Conservation (phyloP, 208 protist genomes). For the Blastocrithidia nonstop region DNA sequence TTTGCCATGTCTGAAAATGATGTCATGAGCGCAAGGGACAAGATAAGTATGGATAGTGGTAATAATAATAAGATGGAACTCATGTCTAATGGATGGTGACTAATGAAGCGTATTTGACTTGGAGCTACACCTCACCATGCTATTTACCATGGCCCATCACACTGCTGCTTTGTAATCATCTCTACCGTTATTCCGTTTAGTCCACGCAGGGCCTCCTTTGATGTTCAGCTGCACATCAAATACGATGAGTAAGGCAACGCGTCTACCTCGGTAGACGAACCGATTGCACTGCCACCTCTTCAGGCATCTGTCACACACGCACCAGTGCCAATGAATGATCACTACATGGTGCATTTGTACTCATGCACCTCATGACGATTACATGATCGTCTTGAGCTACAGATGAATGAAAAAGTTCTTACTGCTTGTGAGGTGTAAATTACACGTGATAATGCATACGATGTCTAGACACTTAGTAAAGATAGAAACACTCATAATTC, state of each 20-base stretch:
- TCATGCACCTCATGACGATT: slow-evolving; percentile 30
- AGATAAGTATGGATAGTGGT: too few relatives aligned
- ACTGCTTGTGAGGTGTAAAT: slow-evolving; percentile 30
- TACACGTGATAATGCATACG: slow-evolving; percentile 25
- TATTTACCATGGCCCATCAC: slow-evolving; percentile 50
- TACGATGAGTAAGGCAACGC: slow-evolving; percentile 41
- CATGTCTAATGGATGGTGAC: slow-evolving; percentile 30
- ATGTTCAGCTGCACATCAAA: slow-evolving; percentile 48
- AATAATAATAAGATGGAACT: too few relatives aligned
- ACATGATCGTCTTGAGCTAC: slow-evolving; percentile 12
- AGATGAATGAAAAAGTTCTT: slow-evolving; percentile 65
- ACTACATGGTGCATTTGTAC: slow-evolving; percentile 46
- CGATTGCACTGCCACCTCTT: slow-evolving; percentile 14
- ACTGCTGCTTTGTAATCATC: slow-evolving; percentile 56
- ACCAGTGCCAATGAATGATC: slow-evolving; percentile 52
- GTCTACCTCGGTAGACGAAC: slow-evolving; percentile 18
- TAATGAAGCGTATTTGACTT: slow-evolving; percentile 45
- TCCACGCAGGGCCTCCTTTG: slow-evolving; percentile 56
- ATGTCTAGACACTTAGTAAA: slow-evolving; percentile 6
- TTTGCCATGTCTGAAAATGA: slow-evolving; percentile 57
- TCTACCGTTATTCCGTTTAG: slow-evolving; percentile 45
- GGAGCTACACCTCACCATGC: slow-evolving; percentile 65
- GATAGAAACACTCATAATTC: too few relatives aligned
- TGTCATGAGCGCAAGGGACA: slow-evolving; percentile 15
- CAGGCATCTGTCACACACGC: slow-evolving; percentile 15